Evolutionary conservation across 1,284 basidiomycete genomes (phyloP), one percentile per base, ranked within the genome.

Genomic region (Cryptococcus hybrid): DNA sequence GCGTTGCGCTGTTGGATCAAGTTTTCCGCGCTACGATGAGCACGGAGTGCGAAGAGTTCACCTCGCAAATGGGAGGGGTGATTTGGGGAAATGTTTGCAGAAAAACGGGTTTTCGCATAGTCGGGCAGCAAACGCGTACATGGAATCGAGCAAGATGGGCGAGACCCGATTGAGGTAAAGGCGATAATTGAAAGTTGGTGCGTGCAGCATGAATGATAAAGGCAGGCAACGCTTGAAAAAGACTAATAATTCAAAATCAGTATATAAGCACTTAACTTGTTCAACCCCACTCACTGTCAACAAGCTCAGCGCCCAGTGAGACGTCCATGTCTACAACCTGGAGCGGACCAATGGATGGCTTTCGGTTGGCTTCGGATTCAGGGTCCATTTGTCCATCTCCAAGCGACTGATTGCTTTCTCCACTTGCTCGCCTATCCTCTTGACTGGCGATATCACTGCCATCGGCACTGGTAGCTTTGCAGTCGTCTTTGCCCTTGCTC

Each of bases 181-280:
- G 9, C 79, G 76, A 55, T 80, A 73, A 8, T 76, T 65, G 67
- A 81, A 80, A 3, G 77, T 79, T 30, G 79, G 70, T 18, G 68
- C 65, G 61, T 81, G 79, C 52, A 80, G 68, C 70, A 80, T 76
- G 45, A 71, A 63, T 43, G 67, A 68, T 62, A 76, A 77, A 34
- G 80, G 79, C 15, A 72, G 72, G 6, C 79, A 69, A 36, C 74
- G 70, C 13, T 73, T 69, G 60, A 80, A 74, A 65, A 80, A 80
- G 67, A 71, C 73, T 75, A 24, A 24, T 24, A 24, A 24, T 24
- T 24, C 24, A 24, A 24, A 24, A 24, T 24, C 24, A 24, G 45
- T 30, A 9, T 36, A 7, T 34, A 15, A 39, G 8, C 43, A 12
- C n/a, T n/a, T 34, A 50, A 47, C 7, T 24, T 30, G 34, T 24